Base-by-base conservation (phyloP, 2,329 filamentous ascomycete genomes). In the Westerdykella ornata region DNA sequence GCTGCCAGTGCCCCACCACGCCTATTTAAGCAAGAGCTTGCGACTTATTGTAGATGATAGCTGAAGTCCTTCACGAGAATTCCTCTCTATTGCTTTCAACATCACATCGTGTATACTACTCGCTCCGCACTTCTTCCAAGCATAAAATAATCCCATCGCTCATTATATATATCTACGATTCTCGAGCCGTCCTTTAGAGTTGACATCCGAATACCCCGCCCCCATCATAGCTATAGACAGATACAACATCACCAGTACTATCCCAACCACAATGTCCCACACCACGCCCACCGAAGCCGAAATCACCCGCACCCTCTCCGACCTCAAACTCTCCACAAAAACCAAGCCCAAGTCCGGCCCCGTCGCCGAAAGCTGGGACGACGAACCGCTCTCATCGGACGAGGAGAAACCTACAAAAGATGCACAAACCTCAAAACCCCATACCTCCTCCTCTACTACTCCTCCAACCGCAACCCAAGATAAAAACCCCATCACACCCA, bases 291-390 rank as follows among this genome's bases (percentile, higher is more conserved):
- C 56, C 3, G 54, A 54, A 49, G 50, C 44, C 11, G 65, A 68
- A 51, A 61, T 67, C 46, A 59, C 56, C 43, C 44, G 49, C 34
- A 63, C 64, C 13, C 64, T 68, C 51, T 53, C 57, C 2, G 54
- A 60, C 41, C 63, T 68, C 41, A 49, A 65, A 37, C 53, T 68
- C 48, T 57, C 53, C 38, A 57, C 62, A 41, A 61, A 52, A 42
- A 39, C 49, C 40, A 57, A 56, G 36, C 54, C 28, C 17, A 45
- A 47, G 26, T 12, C 36, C 30, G 41, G 51, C 14, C 45, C 66
- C 14, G 69, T 84, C 15, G 77, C 75, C 39, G 85, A 88, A 49
- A 86, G 82, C 33, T 89, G 85, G 85, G 84, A 88, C 66, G 83
- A 92, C 54, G 85, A 85, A 42, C 13, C 16, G 5, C 73, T 75